Base-by-base conservation (phyloP, 352 stramenopile species). In the Globisporangium heterothallicum region DNA sequence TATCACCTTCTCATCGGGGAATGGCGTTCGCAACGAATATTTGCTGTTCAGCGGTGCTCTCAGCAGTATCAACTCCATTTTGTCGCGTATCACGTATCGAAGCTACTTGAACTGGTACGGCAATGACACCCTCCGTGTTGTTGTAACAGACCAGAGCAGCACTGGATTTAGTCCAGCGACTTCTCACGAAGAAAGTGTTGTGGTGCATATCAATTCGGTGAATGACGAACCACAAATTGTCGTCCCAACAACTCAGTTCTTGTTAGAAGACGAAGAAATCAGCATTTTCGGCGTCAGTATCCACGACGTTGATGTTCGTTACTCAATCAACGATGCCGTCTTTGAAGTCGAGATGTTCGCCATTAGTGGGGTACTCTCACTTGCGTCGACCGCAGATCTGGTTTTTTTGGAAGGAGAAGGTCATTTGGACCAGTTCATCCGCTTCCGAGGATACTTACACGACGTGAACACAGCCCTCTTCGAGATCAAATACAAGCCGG, bases 101-200 rank as follows among this genome's bases (percentile, higher is more conserved):
- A 65, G 62, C 12, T 88, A 82, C 21, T 48, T 87, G 42, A 87
- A 92, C 36, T 89, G 81, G 81, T 86, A 87, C 36, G 81, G 81
- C 21, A 55, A 81, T 22, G 81, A 92, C 32, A 61, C 64, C 6
- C 58, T 92, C 0, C 53, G 46, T 16, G 38, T 92, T 5, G 68
- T 74, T 18, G 74, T 89, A 14, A 68, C 71, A 19, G 73, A 88
- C 26, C 75, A 88, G 70, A 72, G 69, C 18, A 77, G 77, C 14
- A 88, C 74, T 4, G 81, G 75, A 2, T 92, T 79, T 35, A 68
- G 59, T 19, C 26, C 59, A 10, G 54, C 61, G 7, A 67, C 61
- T 9, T 67, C 61, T 5, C 60, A 85, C 29, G 63, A 77, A 52
- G 64, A 34, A 34, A 49, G 32, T 6, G 66, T 85, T 14, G 13